Percentiles rank a stretch among this genome's conserved stretches.
Evolutionary conservation across 805 yeast genomes (phyloP).

Genomic region (Kodamaea laetipori): DNA sequence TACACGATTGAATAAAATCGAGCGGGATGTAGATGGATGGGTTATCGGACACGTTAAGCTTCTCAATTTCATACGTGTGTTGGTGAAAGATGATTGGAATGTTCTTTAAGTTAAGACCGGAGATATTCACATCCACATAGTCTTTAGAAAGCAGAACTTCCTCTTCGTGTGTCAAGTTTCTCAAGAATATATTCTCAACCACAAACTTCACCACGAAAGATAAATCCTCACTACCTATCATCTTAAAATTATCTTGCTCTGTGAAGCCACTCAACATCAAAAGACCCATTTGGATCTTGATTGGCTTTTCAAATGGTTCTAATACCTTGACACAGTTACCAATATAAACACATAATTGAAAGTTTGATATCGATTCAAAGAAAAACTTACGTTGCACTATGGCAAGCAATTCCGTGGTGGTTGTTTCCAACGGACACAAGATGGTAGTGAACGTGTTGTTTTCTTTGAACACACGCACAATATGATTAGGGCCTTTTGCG

Average conservation of each 20-base stretch:
- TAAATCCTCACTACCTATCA: constrained; percentile 81
- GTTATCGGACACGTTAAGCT: constrained; percentile 80
- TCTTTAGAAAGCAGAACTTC: constrained; percentile 66
- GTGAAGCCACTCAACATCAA: constrained; percentile 76
- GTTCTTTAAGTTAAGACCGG: constrained; percentile 73
- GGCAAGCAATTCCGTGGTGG: constrained; percentile 72
- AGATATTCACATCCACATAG: constrained; percentile 71
- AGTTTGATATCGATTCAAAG: constrained; percentile 67
- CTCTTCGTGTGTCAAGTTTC: constrained; percentile 66
- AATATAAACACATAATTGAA: constrained; percentile 70
- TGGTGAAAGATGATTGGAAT: constrained; percentile 83
- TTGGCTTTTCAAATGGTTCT: constrained; percentile 72
- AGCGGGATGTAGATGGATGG: constrained; percentile 82
- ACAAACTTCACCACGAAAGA: constrained; percentile 81
- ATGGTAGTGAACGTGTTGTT: constrained; percentile 86
- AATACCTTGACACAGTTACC: constrained; percentile 77
- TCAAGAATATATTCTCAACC: constrained; percentile 61
- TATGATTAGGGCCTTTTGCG: constrained; percentile 41
- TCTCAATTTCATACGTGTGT: constrained; percentile 77
- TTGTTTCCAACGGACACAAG: constrained; percentile 74
- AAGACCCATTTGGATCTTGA: constrained; percentile 73
- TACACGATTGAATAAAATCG: constrained; percentile 83
- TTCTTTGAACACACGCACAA: constrained; percentile 74
- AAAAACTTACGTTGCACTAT: constrained; percentile 78
- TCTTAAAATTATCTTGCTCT: constrained; percentile 73